Base-by-base conservation (phyloP, 2,329 filamentous ascomycete species). In the Raffaelea arxii region DNA sequence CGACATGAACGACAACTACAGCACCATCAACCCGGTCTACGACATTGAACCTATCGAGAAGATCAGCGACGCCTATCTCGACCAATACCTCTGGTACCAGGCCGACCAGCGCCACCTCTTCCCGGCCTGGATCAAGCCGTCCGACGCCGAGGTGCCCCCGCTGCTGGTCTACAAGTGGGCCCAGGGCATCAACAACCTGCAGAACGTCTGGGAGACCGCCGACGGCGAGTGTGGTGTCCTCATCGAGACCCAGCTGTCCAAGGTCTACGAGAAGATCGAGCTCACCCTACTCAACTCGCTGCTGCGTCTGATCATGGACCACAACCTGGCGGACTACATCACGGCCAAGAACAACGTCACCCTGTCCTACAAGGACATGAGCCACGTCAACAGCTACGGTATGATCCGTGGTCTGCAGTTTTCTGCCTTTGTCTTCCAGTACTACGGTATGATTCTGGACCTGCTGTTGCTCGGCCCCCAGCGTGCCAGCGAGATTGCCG, bases 1-100 rank as follows among this genome's bases (percentile, higher is more conserved):
- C 55, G 92, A 98, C 62, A 98, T 98, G 92, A 98, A 98, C 64
- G 92, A 98, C 69, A 98, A 98, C 61, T 98, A 98, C 69, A 97
- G 82, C 72, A 91, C 88, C 18, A 98, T 98, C 71, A 98, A 98
- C 61, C 94, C 92, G 0, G 92, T 98, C 1, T 98, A 98, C 61
- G 92, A 98, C 55, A 92, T 98, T 50, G 94, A 98, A 66, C 92
- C 92, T 0, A 96, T 98, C 49, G 92, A 98, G 71, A 98, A 98
- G 71, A 98, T 98, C 56, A 98, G 91, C 35, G 92, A 98, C 66
- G 94, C 92, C 3, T 98, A 98, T 58, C 78, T 98, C 42, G 92
- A 98, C 59, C 94, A 98, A 60, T 98, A 98, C 59, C 75, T 98
- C 10, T 98, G 94, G 92, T 98, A 98, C 61, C 92, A 98, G 65